These are phyloP conservation scores for Actinomucor elegans DNA, from an alignment of 371 early-diverging fungal species.

Conservation along the genomic window DNA sequence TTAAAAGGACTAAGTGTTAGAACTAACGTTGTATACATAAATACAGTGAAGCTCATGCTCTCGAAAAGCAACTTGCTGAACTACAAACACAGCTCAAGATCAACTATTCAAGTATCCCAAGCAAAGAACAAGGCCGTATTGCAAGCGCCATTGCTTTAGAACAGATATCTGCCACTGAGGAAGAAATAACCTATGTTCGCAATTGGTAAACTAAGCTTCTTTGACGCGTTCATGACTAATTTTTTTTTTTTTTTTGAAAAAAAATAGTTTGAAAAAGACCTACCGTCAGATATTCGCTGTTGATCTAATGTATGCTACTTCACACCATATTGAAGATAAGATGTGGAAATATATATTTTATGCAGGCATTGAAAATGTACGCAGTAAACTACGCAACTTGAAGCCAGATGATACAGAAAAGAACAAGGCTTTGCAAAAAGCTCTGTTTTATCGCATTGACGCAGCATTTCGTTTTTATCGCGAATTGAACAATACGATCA, in stretches of 20 bases:
- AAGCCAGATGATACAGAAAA: constrained; percentile 5
- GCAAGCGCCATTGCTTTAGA: constrained; percentile 34
- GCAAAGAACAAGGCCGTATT: constrained; percentile 37
- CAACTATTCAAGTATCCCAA: constrained; percentile 36
- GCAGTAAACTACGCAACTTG: constrained; percentile 41
- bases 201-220: constrained; percentile 32
- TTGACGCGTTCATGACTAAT: too few species aligned
- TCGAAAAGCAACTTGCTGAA: constrained; percentile 47
- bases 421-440: constrained; percentile 18
- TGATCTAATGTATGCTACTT: constrained; percentile 33
- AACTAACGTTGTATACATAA: not conserved
- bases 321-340: constrained; percentile 46
- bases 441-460: constrained; percentile 29
- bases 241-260: too few species aligned
- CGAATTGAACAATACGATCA: constrained; percentile 36
- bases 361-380: constrained; percentile 41
- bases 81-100: constrained; percentile 44
- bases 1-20: not conserved
- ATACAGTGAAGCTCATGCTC: constrained; percentile 46
- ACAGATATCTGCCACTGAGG: constrained; percentile 46
- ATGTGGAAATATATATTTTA: constrained; percentile 50
- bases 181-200: constrained; percentile 49
- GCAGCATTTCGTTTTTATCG: constrained; percentile 44
- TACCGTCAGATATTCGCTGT: constrained; percentile 34
- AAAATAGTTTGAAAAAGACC: constrained; percentile 31